Evolutionary conservation across 306 rosid genomes (phyloP), one percentile per base, ranked within the genome.

Genomic region (Ceratonia siliqua): DNA sequence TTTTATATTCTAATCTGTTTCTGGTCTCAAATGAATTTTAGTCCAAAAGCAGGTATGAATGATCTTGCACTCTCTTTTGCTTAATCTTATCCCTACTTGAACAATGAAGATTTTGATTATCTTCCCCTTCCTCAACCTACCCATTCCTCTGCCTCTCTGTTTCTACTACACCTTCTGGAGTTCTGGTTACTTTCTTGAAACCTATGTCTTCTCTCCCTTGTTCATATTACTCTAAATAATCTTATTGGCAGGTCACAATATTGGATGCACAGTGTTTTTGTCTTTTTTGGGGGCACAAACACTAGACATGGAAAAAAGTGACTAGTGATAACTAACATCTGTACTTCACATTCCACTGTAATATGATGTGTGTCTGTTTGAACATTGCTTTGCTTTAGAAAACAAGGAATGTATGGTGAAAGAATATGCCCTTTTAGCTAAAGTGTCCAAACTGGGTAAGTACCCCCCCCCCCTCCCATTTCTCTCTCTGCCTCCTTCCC

Each of bases 171-270:
- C 17, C 3, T 56, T 57, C n/a, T 6, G 14, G 21, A n/a, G n/a
- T n/a, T n/a, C n/a, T n/a, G n/a, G n/a, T 15, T 21, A 12, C 39
- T 57, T 28, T 57, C 21, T 36, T 62, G 46, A 15, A 36, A 32
- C 42, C 22, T 28, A 0, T n/a, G n/a, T n/a, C 13, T 59, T 33
- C 42, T 18, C 59, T 22, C 49, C 63, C 62, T 48, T 1, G 33
- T 62, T 25, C 63, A 63, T 48, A 62, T 62, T 28, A 38, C 43
- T 74, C 15, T 49, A 20, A n/a, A n/a, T n/a, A n/a, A n/a, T n/a
- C n/a, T n/a, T n/a, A n/a, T n/a, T n/a, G n/a, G n/a, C n/a, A n/a
- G n/a, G n/a, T n/a, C 54, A 14, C 1, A n/a, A 28, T 4, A 28
- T 28, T 28, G 32, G 4, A 28, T 28, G 2, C 32, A 28, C n/a